Conservation (phyloP, 805 yeast genomes). For the Clavispora vitiphila region DNA sequence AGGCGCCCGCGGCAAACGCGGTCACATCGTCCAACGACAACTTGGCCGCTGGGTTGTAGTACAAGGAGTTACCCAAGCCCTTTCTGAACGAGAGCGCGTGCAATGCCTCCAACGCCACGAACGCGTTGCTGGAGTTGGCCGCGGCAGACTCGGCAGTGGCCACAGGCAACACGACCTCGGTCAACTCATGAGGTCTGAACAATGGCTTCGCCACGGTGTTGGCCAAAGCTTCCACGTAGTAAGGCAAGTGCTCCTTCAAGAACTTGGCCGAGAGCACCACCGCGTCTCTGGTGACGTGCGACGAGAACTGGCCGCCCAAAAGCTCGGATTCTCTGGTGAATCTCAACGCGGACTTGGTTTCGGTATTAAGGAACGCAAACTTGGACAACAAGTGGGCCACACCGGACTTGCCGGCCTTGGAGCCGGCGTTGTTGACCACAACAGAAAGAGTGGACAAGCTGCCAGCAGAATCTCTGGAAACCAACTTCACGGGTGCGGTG, state of each 20-base stretch:
- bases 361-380: conserved; percentile 79
- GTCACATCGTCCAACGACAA: conserved; percentile 59
- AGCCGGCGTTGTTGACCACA: conserved; percentile 76
- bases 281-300: conserved; percentile 77
- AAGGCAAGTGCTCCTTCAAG: conserved; percentile 85
- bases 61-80: conserved; percentile 82
- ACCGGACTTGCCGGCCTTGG: conserved; percentile 73
- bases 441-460: conserved; percentile 73
- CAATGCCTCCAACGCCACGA: conserved; percentile 69
- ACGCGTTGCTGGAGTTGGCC: conserved; percentile 47
- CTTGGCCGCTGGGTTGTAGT: conserved; percentile 60
- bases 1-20: conserved; percentile 60
- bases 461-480: conserved; percentile 55
- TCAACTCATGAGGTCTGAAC: conserved; percentile 78
- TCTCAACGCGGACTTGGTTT: conserved; percentile 81
- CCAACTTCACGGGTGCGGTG: conserved; percentile 43
- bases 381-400: conserved; percentile 79
- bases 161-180: conserved; percentile 77
- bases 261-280: conserved; percentile 76
- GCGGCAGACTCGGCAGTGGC: conserved; percentile 59
- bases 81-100: conserved; percentile 78
- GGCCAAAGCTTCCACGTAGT: conserved; percentile 80
- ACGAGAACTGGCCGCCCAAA: conserved; percentile 74
- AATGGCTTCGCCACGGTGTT: conserved; percentile 65
- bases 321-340: conserved; percentile 92